Evolutionary conservation across 176 grass and related monocot species (phyloP), one percentile per base, ranked within the genome.

Genomic region (Oryza glaberrima): DNA sequence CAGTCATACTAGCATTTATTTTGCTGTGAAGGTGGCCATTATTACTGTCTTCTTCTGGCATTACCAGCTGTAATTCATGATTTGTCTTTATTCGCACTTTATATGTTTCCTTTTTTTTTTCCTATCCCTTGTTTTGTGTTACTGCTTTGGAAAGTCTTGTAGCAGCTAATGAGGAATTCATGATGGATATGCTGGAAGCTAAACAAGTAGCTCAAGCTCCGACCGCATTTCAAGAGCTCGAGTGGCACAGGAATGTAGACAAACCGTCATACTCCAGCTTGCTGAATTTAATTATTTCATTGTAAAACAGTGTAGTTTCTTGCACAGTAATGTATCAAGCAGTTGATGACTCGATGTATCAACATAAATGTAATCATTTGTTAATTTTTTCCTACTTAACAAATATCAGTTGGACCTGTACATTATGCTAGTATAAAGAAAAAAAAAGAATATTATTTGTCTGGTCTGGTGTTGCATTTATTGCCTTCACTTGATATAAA

Each of bases 101-200:
- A 25, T 20, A 49, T 82, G 2, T 32, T 35, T 25, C 13, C 58
- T 14, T 22, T 40, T 10, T n/a, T 0, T 82, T 40, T 10, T 0
- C 82, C 26, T 78, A 52, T 67, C 19, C 10, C 70, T 13, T 77
- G 13, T 19, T 66, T 38, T 73, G 12, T 73, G 85, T 63, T 58
- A 73, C 30, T 49, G 6, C 9, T 90, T 72, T 90, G 46, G 3
- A 68, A 68, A 78, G 69, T 78, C 46, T 86, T 90, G 78, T 78
- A 90, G 76, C 77, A 25, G 10, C 61, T 25, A 30, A 2, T 23
- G 41, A 4, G 61, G 35, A 17, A 45, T 58, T 60, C 19, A 23
- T 23, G 66, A 12, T 72, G 83, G 67, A 89, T 71, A 63, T 76
- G 49, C 48, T 38, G 81, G 54, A 34, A 30, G 15, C 3, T 36